Evolutionary conservation across 371 early-diverging fungal species (phyloP).

Genomic region (Haplosporangium sp.): DNA sequence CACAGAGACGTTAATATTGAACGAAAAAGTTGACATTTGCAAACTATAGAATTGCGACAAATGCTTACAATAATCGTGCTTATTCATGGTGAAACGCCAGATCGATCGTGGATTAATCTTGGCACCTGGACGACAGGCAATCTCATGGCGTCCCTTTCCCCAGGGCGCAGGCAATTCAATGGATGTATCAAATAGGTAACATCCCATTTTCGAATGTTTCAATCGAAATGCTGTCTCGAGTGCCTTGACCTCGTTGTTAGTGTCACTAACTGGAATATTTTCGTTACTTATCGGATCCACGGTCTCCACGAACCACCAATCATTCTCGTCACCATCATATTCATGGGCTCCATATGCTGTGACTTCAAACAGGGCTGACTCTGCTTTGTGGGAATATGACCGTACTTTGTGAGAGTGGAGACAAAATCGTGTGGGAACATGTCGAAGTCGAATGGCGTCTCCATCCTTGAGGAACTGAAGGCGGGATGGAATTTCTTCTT

Average conservation of each 20-base stretch:
- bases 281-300: not conserved
- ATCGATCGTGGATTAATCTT: conserved; percentile 9
- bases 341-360: conserved; percentile 5
- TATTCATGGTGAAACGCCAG: conserved; percentile 43
- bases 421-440: conserved; percentile 28
- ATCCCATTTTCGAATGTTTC: not conserved
- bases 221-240: conserved; percentile 4
- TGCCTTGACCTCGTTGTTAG: not conserved
- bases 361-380: not conserved
- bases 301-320: conserved; percentile 7
- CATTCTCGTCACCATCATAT: not conserved
- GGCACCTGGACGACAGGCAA: conserved; percentile 23
- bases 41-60: not conserved
- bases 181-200: conserved; percentile 2
- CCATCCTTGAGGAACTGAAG: conserved; percentile 24
- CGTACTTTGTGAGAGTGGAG: conserved; percentile 25
- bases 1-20: too few relatives aligned
- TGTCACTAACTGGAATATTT: not conserved
- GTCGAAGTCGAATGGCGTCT: conserved; percentile 21
- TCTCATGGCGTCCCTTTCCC: conserved; percentile 22
- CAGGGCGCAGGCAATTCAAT: conserved; percentile 13
- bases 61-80: conserved; percentile 29
- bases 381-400: conserved; percentile 3
- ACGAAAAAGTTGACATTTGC: not conserved
- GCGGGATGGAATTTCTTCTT: conserved; percentile 28